Conservation (phyloP, 164 flowering plant genomes). For the Pachysandra terminalis region DNA sequence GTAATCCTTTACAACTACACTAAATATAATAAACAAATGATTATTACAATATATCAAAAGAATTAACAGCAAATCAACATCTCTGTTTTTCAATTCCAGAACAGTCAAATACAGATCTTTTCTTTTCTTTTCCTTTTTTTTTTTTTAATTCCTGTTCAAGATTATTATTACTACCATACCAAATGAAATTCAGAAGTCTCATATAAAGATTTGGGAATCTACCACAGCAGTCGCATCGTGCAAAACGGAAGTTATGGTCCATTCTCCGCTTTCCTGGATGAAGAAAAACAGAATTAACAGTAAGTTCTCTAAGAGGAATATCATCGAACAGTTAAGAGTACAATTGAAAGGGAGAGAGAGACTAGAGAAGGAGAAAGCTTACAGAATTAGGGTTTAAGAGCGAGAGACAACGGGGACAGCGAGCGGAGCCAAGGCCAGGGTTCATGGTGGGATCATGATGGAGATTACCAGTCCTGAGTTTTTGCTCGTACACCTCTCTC, state of each 20-base stretch:
- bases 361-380: conserved; percentile 9
- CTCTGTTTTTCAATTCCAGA: not conserved
- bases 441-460: conserved; percentile 83
- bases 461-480: conserved; percentile 64
- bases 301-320: not conserved
- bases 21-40: too few species aligned
- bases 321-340: conserved; percentile 10
- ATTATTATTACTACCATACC: not conserved
- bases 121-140: too few species aligned
- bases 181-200: not conserved
- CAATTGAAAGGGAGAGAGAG: not conserved
- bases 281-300: not conserved
- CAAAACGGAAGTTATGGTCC: conserved; percentile 71
- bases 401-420: conserved; percentile 95
- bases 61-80: too few species aligned
- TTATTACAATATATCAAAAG: too few species aligned
- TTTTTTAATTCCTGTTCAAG: not conserved
- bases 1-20: too few species aligned
- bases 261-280: conserved; percentile 57
- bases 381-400: conserved; percentile 59
- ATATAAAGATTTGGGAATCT: conserved; percentile 12
- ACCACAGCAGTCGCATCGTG: conserved; percentile 88
- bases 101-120: not conserved
- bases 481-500: conserved; percentile 84
- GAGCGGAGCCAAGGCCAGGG: conserved; percentile 85